phyloP scores from a whole-genome alignment of 176 grass and related monocot species.

The Eremochloa ophiuroides region DNA sequence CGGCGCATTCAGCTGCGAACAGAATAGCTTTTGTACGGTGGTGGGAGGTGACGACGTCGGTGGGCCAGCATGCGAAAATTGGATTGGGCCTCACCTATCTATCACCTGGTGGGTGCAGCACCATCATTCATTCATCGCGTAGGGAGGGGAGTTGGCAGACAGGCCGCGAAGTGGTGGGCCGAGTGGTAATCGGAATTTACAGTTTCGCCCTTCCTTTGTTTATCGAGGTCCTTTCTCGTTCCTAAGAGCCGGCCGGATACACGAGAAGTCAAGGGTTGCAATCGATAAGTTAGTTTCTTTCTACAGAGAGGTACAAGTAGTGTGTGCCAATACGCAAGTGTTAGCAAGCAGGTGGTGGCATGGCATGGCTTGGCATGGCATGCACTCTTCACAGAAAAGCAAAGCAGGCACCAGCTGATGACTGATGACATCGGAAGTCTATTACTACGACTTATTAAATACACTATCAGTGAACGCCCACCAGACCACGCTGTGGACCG shows the following conservation, averaged over 20 bases:
- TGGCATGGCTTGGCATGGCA: too few relatives aligned
- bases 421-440: neutral
- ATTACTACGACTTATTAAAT: neutral
- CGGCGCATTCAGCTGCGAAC: constrained; percentile 33
- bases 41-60: constrained; percentile 26
- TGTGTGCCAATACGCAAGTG: neutral
- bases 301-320: neutral
- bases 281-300: neutral
- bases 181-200: neutral
- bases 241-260: neutral
- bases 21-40: constrained; percentile 5
- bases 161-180: constrained; percentile 25
- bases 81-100: neutral
- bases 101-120: neutral
- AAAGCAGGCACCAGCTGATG: neutral
- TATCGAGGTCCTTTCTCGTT: neutral
- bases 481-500: neutral
- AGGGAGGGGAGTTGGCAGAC: constrained; percentile 32
- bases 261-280: neutral
- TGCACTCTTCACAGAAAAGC: neutral
- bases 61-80: neutral
- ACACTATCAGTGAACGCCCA: neutral
- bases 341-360: neutral
- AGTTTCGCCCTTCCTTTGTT: neutral
- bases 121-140: neutral